Base-by-base conservation (phyloP, 768 basidiomycete genomes). In the Xerocomus potaroensis region DNA sequence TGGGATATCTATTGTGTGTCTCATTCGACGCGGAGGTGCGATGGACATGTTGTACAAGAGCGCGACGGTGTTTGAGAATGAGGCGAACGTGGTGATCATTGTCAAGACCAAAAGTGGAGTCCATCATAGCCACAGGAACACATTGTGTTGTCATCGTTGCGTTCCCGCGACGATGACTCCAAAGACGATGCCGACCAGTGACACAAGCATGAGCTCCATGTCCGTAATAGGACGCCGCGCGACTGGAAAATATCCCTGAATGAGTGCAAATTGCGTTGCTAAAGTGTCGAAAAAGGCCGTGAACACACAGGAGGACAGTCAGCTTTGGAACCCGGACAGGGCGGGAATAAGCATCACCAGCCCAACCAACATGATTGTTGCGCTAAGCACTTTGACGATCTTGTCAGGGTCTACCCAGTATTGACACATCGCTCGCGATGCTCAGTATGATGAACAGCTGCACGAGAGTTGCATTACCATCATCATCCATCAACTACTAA, bases 271-370 rank as follows among this genome's bases (percentile, higher is more conserved):
- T 54, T 83, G 81, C 4, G 80, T 69, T 1, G 62, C n/a, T 57
- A 56, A 80, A 82, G 56, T 78, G 82, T 16, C 81, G 70, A 10
- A 57, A 43, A 11, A 74, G 58, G 14, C 79, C 80, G n/a, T n/a
- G n/a, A n/a, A n/a, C n/a, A n/a, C n/a, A n/a, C n/a, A n/a, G n/a
- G n/a, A n/a, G n/a, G n/a, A n/a, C n/a, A n/a, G n/a, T n/a, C n/a
- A n/a, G n/a, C n/a, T n/a, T n/a, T n/a, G n/a, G n/a, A n/a, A n/a
- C n/a, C n/a, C n/a, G n/a, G n/a, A n/a, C n/a, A n/a, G n/a, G n/a
- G n/a, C n/a, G n/a, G n/a, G n/a, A 4, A 65, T 29, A 16, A 82
- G 72, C 18, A 80, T 72, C 8, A 66, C 29, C 14, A 81, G 62
- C 8, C 74, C 78, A 10, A 78, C 53, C 1, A 73, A 39, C 22